Evolutionary conservation across 1,284 basidiomycete species (phyloP).

Genomic region (Hemileia vastatrix): DNA sequence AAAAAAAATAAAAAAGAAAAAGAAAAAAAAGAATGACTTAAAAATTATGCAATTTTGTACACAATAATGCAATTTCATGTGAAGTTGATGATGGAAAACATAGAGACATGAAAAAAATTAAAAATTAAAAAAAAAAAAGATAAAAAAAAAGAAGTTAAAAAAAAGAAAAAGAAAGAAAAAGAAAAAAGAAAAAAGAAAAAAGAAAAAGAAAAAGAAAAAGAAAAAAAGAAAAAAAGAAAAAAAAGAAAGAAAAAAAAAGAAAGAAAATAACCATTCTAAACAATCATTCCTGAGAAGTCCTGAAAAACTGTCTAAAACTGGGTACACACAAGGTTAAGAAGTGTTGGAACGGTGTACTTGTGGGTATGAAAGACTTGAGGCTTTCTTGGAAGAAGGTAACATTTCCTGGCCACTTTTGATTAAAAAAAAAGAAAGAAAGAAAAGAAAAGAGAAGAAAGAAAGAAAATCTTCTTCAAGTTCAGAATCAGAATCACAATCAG

Average conservation of each 20-base stretch:
- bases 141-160: background rate
- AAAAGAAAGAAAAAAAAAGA: conserved; percentile 1
- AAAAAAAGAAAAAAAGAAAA: conserved; percentile 2
- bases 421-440: background rate
- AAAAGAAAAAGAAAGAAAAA: background rate
- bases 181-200: background rate
- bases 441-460: background rate
- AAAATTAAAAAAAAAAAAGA: background rate
- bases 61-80: too few species aligned
- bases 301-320: background rate
- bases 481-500: too few species aligned
- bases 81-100: background rate
- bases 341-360: background rate
- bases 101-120: background rate
- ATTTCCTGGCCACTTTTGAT: background rate
- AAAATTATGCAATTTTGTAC: background rate
- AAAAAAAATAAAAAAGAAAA: background rate
- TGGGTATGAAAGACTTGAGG: background rate
- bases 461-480: too few species aligned
- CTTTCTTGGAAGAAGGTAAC: background rate
- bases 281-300: background rate
- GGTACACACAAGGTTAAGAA: background rate
- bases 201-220: background rate
- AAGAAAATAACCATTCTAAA: background rate
- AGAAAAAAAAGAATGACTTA: background rate